Conservation (phyloP, 2,329 filamentous ascomycete genomes). For the Blastomyces parvus region DNA sequence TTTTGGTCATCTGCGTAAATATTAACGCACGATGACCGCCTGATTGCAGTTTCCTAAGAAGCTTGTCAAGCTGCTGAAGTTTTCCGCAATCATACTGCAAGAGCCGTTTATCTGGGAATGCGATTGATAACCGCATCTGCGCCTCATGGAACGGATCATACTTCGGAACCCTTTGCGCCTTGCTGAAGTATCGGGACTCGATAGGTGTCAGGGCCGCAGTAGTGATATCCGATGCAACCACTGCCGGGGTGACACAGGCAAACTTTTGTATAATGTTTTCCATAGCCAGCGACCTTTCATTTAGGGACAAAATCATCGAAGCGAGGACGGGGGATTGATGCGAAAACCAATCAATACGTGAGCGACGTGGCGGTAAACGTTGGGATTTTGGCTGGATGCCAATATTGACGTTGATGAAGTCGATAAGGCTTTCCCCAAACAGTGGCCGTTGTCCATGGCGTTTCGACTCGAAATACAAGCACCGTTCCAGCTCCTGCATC, state of each 20-base stretch:
- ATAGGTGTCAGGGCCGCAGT: slow-evolving; percentile 57
- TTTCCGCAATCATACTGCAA: slow-evolving; percentile 97
- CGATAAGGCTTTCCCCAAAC: slow-evolving; percentile 70
- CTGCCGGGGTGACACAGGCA: slow-evolving; percentile 82
- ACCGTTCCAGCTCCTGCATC: slow-evolving; percentile 71
- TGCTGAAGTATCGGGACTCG: slow-evolving; percentile 40
- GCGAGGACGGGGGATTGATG: slow-evolving; percentile 49
- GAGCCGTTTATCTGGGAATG: slow-evolving; percentile 93
- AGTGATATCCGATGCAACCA: slow-evolving; percentile 68
- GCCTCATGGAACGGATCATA: slow-evolving; percentile 86
- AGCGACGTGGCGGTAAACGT: slow-evolving; percentile 51
- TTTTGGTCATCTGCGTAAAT: slow-evolving; percentile 99
- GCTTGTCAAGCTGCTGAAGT: slow-evolving; percentile 75
- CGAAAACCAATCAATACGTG: slow-evolving; percentile 65
- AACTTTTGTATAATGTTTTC: slow-evolving; percentile 76
- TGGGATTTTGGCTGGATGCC: slow-evolving; percentile 51
- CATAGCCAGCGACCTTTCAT: slow-evolving; percentile 61
- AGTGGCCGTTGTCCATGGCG: slow-evolving; percentile 71
- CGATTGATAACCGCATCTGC: slow-evolving; percentile 84
- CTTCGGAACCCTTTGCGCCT: slow-evolving; percentile 44
- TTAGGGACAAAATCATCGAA: slow-evolving; percentile 61
- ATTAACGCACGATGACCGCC: slow-evolving; percentile 91
- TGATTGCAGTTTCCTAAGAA: slow-evolving; percentile 76
- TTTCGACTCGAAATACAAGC: slow-evolving; percentile 69
- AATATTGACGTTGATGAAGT: slow-evolving; percentile 58